Base-by-base conservation (phyloP, 352 stramenopile species). In the Pythium utonaiense region DNA sequence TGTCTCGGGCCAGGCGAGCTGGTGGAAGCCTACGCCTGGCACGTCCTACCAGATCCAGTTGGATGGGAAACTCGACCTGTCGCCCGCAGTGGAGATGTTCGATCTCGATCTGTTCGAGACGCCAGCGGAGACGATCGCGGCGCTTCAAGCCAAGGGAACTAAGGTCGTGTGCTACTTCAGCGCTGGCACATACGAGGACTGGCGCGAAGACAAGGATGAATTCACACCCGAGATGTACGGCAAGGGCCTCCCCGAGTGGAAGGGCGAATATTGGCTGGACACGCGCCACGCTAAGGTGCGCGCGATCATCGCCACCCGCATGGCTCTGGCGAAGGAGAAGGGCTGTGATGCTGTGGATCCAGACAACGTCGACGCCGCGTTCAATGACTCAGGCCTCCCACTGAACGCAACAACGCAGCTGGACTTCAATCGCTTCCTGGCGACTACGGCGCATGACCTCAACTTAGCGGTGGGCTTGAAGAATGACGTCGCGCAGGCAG, bases 81-180 rank as follows among this genome's bases (percentile, higher is more conserved):
- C 57, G n/a, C 70, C 66, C 36, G 40, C 75, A 42, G 66, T 73
- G 17, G 52, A 67, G 30, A 72, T 68, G 64, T 74, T 74, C 61
- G 64, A 77, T 36, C 63, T 76, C 36, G 73, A 81, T 25, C 67
- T 79, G 53, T 76, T 73, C 60, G 70, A 76, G 42, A 77, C 64
- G 31, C 54, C 66, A 31, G 54, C 53, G 10, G 27, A 34, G 27
- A 76, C 68, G 28, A 72, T 74, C 62, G 52, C 68, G 3, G 28
- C 56, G 45, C 63, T 76, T 3, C 33, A 77, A 19, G 48, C 64
- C 48, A 55, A 60, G 30, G 67, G 54, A 38, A 62, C 69, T 57
- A 73, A 72, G 40, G 69, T 85, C 52, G 66, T 83, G 27, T 83
- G 75, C 71, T 88, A 88, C 72, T 83, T 86, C 49, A 80, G 67